These are phyloP conservation scores for Alnus rubra DNA, from an alignment of 306 rosid species.

Conservation along the genomic window DNA sequence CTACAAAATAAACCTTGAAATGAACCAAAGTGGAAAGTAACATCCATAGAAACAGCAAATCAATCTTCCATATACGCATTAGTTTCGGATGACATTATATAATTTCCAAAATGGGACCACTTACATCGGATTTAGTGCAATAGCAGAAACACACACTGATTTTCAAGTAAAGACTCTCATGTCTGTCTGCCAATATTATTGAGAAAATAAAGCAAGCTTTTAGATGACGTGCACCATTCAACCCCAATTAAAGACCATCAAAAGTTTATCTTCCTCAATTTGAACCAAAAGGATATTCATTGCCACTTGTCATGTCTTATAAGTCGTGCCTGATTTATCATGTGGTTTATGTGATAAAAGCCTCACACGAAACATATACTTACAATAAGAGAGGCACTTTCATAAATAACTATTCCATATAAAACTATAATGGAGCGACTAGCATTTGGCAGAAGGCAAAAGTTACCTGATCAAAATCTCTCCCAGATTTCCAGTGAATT, in stretches of 20 bases:
- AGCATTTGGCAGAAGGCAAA: background rate
- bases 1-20: too few relatives aligned
- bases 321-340: background rate
- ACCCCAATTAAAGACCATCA: background rate
- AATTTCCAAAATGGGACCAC: background rate
- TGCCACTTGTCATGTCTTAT: background rate
- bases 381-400: background rate
- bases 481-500: constrained; percentile 56
- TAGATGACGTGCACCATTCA: background rate
- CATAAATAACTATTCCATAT: background rate
- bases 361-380: background rate
- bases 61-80: too few relatives aligned
- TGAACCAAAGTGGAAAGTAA: too few relatives aligned
- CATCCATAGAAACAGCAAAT: too few relatives aligned
- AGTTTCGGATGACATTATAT: too few relatives aligned
- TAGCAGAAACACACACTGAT: background rate
- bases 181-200: background rate
- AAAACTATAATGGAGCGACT: background rate
- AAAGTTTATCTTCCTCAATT: background rate
- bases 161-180: background rate
- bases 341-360: background rate
- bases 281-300: background rate
- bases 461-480: constrained; percentile 60
- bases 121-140: background rate
- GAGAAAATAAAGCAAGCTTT: background rate